Conservation (phyloP, 345 rosid species). For the Psidium friedrichsthalianum region DNA sequence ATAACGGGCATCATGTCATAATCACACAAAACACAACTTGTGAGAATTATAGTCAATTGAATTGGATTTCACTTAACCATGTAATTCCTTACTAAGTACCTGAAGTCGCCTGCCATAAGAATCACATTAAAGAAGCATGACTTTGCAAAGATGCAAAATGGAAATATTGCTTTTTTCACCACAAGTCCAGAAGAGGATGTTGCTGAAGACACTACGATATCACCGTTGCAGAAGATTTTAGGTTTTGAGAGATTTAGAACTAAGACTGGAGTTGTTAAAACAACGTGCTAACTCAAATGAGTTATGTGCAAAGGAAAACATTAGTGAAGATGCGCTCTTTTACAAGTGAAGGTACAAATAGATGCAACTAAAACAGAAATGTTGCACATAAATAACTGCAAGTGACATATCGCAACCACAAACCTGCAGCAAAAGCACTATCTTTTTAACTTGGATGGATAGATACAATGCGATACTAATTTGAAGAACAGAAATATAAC, state of each 20-base stretch:
- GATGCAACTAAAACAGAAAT: neutral
- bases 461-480: neutral
- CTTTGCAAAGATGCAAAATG: neutral
- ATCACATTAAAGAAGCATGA: neutral
- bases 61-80: neutral
- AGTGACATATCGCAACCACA: neutral
- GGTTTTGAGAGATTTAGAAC: neutral
- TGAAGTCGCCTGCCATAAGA: neutral
- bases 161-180: neutral
- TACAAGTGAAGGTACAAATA: neutral
- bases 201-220: neutral
- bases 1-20: conserved; percentile 4
- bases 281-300: neutral
- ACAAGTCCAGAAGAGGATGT: neutral
- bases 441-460: neutral
- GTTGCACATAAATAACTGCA: neutral
- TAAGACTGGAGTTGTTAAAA: neutral
- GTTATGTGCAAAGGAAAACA: neutral
- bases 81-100: neutral
- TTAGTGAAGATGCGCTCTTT: neutral
- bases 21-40: neutral
- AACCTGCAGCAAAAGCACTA: neutral
- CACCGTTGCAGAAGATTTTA: neutral
- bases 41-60: neutral
- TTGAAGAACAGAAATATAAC: neutral